These are phyloP conservation scores for Diplotaxis tenuifolia DNA, from an alignment of 345 rosid genomes.

Conservation along the genomic window DNA sequence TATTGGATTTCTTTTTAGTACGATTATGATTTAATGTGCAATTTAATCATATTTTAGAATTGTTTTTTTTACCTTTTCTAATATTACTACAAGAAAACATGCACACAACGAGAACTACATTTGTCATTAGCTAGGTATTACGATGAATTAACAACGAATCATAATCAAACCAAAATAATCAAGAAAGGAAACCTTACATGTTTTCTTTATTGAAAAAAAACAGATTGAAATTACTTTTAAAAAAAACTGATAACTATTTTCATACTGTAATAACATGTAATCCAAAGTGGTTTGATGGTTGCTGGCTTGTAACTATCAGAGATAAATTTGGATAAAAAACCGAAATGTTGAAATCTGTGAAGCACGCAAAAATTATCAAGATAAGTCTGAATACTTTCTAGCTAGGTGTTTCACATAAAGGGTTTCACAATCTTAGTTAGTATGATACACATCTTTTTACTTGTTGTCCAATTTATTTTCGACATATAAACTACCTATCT, in stretches of 20 bases:
- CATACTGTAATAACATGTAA: background rate
- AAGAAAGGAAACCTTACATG: background rate
- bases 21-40: background rate
- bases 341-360: background rate
- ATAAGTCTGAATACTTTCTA: background rate
- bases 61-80: background rate
- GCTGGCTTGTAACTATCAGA: too few species aligned
- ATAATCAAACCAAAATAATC: background rate
- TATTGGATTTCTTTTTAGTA: background rate
- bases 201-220: background rate
- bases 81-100: background rate
- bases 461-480: background rate
- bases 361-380: background rate
- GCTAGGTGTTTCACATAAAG: background rate
- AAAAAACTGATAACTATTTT: background rate
- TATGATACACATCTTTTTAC: background rate
- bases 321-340: background rate
- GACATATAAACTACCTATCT: background rate
- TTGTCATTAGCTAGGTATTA: background rate
- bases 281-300: too few species aligned
- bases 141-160: background rate
- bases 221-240: background rate
- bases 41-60: too few species aligned
- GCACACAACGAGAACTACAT: background rate
- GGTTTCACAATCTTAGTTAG: background rate